A percentile compares a stretch with the other conserved stretches of the same genome.
These are phyloP conservation scores for Blastosporella zonata DNA, from an alignment of 1,284 basidiomycete species.

Conservation along the genomic window DNA sequence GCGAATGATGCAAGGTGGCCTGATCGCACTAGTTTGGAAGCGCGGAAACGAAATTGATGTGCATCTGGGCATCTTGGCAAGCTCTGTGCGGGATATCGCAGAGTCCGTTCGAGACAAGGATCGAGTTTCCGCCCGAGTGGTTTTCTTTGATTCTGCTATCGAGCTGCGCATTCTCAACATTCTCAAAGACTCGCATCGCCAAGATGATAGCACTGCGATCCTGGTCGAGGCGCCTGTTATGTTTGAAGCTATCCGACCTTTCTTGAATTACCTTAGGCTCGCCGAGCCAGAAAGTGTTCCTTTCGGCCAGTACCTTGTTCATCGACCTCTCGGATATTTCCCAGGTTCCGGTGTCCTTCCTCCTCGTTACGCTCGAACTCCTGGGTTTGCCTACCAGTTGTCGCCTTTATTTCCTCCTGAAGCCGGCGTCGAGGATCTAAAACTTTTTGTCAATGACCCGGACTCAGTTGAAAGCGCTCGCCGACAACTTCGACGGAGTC, in stretches of 20 bases:
- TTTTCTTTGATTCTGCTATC: slow-evolving; percentile 50
- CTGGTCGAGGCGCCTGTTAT: slow-evolving; percentile 58
- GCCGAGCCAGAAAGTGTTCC: slow-evolving; percentile 51
- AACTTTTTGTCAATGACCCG: slow-evolving; percentile 33
- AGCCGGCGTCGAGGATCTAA: slow-evolving; percentile 29
- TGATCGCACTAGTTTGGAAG: slow-evolving; percentile 53
- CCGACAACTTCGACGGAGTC: slow-evolving; percentile 42
- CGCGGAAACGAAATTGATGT: slow-evolving; percentile 29
- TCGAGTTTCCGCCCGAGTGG: slow-evolving; percentile 39
- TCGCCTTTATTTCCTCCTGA: slow-evolving; percentile 37
- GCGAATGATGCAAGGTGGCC: slow-evolving; percentile 51
- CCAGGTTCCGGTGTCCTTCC: slow-evolving; percentile 36
- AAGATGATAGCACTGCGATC: slow-evolving; percentile 14
- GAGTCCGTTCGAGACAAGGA: slow-evolving; percentile 34
- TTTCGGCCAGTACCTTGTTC: slow-evolving; percentile 50
- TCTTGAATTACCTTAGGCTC: slow-evolving; percentile 48
- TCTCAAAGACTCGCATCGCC: slow-evolving; percentile 23
- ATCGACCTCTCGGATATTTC: slow-evolving; percentile 33
- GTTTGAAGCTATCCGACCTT: slow-evolving; percentile 61
- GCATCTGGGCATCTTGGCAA: slow-evolving; percentile 48
- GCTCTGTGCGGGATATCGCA: slow-evolving; percentile 36
- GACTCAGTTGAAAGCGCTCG: slow-evolving; percentile 40
- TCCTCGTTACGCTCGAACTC: slow-evolving; percentile 45
- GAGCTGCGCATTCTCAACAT: slow-evolving; percentile 44
- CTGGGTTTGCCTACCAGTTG: slow-evolving; percentile 48